These are phyloP conservation scores for Chalciporus chontae DNA, from an alignment of 768 basidiomycete genomes.

Conservation along the genomic window DNA sequence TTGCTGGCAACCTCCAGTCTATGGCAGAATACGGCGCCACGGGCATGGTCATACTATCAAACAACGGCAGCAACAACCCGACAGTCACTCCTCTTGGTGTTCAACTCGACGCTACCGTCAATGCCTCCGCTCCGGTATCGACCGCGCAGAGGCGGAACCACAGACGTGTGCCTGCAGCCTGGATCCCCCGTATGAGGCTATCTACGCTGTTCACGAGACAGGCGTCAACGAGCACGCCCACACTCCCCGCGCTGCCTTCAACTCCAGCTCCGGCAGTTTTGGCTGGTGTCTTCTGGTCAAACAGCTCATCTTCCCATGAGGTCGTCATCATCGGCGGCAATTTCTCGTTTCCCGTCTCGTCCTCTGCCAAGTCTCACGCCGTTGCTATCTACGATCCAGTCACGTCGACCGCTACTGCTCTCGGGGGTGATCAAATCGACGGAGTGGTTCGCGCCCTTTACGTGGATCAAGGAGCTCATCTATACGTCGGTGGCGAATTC, in stretches of 20 bases:
- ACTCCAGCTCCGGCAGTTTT: slow-evolving; percentile 77
- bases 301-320: slow-evolving; percentile 60
- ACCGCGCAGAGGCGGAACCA: slow-evolving; percentile 37
- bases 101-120: slow-evolving; percentile 44
- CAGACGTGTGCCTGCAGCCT: slow-evolving; percentile 36
- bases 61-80: slow-evolving; percentile 55
- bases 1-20: slow-evolving; percentile 64
- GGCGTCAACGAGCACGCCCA: slow-evolving; percentile 38
- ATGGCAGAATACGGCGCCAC: slow-evolving; percentile 66
- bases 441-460: slow-evolving; percentile 78
- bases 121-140: slow-evolving; percentile 30
- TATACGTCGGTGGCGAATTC: slow-evolving; percentile 88
- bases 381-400: slow-evolving; percentile 70
- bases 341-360: slow-evolving; percentile 58
- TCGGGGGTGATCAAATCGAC: slow-evolving; percentile 59
- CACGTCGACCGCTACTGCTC: slow-evolving; percentile 44
- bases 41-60: slow-evolving; percentile 77
- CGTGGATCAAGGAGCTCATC: slow-evolving; percentile 54
- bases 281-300: slow-evolving; percentile 88
- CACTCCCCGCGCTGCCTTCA: slow-evolving; percentile 54
- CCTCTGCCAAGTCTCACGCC: slow-evolving; percentile 43
- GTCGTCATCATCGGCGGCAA: slow-evolving; percentile 86
- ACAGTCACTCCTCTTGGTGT: slow-evolving; percentile 58
- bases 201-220: slow-evolving; percentile 49
- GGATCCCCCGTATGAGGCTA: slow-evolving; percentile 49